phyloP scores from a whole-genome alignment of 805 yeast species.

The Brettanomyces anomalus region DNA sequence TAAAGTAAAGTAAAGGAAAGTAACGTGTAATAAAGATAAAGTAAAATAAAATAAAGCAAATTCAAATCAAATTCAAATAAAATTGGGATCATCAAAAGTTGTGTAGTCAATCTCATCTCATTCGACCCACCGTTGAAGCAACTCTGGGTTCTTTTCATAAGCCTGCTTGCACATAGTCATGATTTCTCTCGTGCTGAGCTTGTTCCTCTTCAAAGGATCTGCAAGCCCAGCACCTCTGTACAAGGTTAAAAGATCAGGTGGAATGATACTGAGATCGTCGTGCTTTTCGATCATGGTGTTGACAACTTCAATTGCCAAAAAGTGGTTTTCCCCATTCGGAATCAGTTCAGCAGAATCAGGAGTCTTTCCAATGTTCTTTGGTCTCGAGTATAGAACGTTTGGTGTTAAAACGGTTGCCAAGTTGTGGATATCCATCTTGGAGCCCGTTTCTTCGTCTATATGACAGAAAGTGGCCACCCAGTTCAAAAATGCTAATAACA shows the following conservation, averaged over 20 bases:
- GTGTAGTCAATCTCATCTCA: no score
- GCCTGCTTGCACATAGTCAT: constrained; percentile 24
- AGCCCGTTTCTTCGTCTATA: constrained; percentile 80
- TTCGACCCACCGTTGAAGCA: not conserved
- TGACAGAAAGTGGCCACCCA: constrained; percentile 97
- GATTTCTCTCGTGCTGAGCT: constrained; percentile 31
- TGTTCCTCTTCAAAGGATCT: constrained; percentile 11
- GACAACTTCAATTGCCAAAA: constrained; percentile 85
- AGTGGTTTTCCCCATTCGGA: constrained; percentile 58
- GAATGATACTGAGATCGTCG: constrained; percentile 71
- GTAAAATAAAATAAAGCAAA: no score
- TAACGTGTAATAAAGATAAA: no score
- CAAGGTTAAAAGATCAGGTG: constrained; percentile 48
- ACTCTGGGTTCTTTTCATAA: constrained; percentile 19
- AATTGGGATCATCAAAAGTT: no score
- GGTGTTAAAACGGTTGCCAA: constrained; percentile 95
- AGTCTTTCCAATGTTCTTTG: constrained; percentile 17
- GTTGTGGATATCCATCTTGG: constrained; percentile 94
- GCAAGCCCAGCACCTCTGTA: constrained; percentile 37
- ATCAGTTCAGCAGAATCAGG: constrained; percentile 11
- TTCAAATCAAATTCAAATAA: no score
- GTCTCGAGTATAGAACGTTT: constrained; percentile 63
- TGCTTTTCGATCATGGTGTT: constrained; percentile 74
- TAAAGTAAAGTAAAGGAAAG: no score
- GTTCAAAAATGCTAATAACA: constrained; percentile 71